These are phyloP conservation scores for Colletotrichum chrysophilum DNA, from an alignment of 2,329 filamentous ascomycete species.

Conservation along the genomic window DNA sequence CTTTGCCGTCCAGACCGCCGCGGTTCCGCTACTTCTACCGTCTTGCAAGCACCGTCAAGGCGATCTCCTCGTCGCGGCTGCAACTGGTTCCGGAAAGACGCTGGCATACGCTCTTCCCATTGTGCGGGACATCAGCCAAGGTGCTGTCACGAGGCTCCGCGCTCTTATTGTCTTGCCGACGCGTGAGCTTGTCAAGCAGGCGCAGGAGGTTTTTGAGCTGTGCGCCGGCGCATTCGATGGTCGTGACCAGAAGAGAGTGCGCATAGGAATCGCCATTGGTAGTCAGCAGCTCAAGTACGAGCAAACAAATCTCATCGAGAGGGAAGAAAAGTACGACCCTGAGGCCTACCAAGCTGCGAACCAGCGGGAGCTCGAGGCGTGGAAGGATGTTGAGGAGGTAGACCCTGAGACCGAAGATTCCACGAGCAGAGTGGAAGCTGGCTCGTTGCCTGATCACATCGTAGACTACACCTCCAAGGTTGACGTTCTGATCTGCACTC, in stretches of 20 bases:
- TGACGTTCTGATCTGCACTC: slow-evolving; percentile 90
- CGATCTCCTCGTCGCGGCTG: slow-evolving; percentile 88
- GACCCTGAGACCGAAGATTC: slow-evolving; percentile 46
- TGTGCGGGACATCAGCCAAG: slow-evolving; percentile 74
- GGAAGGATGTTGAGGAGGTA: slow-evolving; percentile 47
- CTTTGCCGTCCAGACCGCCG: slow-evolving; percentile 79
- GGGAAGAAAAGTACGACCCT: slow-evolving; percentile 67
- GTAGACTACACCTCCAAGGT: slow-evolving; percentile 72
- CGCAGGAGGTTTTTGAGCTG: slow-evolving; percentile 76
- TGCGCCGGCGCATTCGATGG: slow-evolving; percentile 69
- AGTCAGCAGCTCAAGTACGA: slow-evolving; percentile 76
- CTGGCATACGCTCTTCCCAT: slow-evolving; percentile 89
- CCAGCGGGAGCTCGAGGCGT: slow-evolving; percentile 39
- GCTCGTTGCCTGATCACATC: slow-evolving; percentile 64
- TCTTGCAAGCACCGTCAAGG: slow-evolving; percentile 66
- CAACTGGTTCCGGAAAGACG: slow-evolving; percentile 96
- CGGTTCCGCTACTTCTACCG: slow-evolving; percentile 80
- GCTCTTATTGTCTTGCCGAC: slow-evolving; percentile 90
- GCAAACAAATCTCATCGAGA: slow-evolving; percentile 53
- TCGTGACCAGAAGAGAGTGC: slow-evolving; percentile 67
- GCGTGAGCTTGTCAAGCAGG: slow-evolving; percentile 87
- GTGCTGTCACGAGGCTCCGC: slow-evolving; percentile 69
- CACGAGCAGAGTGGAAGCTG: slow-evolving; percentile 23
- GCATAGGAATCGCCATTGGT: slow-evolving; percentile 83
- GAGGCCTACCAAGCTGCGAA: slow-evolving; percentile 56